Percentiles rank a stretch among this genome's conserved stretches.
These are phyloP conservation scores for Lasiosphaeria ovina DNA, from an alignment of 495 filamentous ascomycete species.

Conservation along the genomic window DNA sequence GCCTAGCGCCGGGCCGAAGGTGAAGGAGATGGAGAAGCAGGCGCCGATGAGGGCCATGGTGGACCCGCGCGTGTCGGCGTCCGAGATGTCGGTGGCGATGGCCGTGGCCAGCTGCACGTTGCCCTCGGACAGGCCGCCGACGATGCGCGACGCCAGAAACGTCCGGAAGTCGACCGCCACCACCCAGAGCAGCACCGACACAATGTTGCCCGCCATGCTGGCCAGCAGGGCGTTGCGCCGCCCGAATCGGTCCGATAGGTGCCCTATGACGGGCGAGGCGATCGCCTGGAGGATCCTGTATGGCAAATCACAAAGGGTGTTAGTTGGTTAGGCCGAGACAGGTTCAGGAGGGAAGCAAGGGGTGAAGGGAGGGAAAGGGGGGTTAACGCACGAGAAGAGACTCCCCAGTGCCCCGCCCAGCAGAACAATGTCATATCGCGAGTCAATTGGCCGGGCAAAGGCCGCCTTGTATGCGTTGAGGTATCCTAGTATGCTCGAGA, in stretches of 20 bases:
- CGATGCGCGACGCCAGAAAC: slow-evolving; percentile 85
- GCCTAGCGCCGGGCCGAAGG: slow-evolving; percentile 88
- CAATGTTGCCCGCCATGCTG: slow-evolving; percentile 92
- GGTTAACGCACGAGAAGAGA: slow-evolving; percentile 64
- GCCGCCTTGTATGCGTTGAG: slow-evolving; percentile 94
- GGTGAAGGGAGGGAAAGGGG: too few relatives aligned
- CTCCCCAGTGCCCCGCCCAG: slow-evolving; percentile 92
- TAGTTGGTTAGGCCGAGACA: slow-evolving; percentile 11
- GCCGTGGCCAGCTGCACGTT: slow-evolving; percentile 96
- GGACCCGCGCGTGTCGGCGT: slow-evolving; percentile 72
- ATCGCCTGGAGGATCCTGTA: slow-evolving; percentile 76
- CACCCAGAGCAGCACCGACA: slow-evolving; percentile 92
- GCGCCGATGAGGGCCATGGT: slow-evolving; percentile 96
- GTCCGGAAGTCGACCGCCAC: slow-evolving; percentile 90
- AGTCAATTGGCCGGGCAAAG: slow-evolving; percentile 90
- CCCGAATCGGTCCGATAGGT: slow-evolving; percentile 83
- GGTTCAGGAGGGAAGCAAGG: not conserved
- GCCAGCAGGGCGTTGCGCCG: slow-evolving; percentile 83
- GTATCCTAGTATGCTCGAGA: slow-evolving; percentile 74
- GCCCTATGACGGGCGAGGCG: slow-evolving; percentile 87
- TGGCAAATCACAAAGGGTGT: too few relatives aligned
- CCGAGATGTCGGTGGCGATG: slow-evolving; percentile 94
- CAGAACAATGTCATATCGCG: slow-evolving; percentile 94
- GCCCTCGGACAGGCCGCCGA: slow-evolving; percentile 92
- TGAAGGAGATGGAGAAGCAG: slow-evolving; percentile 97